Conservation (phyloP, 176 grass and related monocot species). For the Avena atlantica region DNA sequence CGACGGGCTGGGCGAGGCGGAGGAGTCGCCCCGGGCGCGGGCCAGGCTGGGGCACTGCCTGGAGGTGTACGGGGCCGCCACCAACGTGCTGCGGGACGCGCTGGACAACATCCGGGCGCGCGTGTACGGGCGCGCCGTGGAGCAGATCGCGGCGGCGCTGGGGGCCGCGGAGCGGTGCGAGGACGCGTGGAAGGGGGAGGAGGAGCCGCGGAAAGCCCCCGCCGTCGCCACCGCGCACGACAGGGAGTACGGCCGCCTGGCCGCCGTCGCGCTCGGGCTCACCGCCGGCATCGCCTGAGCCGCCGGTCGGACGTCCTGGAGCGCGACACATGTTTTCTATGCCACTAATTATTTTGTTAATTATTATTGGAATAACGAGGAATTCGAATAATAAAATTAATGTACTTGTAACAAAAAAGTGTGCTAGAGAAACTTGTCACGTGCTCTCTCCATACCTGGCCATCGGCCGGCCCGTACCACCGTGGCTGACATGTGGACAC, state of each 20-base stretch:
- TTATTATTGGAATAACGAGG: background rate
- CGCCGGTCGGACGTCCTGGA: background rate
- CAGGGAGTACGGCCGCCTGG: slow-evolving; percentile 56
- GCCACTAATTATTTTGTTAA: background rate
- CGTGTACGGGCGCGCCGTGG: slow-evolving; percentile 49
- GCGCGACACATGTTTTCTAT: too few species aligned
- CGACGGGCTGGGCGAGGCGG: slow-evolving; percentile 45
- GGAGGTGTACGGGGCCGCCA: slow-evolving; percentile 50
- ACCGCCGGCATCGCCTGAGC: slow-evolving; percentile 26
- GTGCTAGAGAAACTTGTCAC: too few species aligned
- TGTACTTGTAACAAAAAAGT: too few species aligned
- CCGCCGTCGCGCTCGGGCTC: slow-evolving; percentile 37
- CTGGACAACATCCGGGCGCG: slow-evolving; percentile 53
- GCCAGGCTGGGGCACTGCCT: slow-evolving; percentile 42
- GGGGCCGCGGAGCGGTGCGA: slow-evolving; percentile 62
- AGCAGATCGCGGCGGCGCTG: slow-evolving; percentile 48
- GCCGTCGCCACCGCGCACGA: slow-evolving; percentile 31
- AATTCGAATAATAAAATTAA: background rate
- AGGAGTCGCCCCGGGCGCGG: slow-evolving; percentile 32
- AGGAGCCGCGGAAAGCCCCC: background rate
- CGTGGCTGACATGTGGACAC: too few species aligned
- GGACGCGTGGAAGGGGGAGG: slow-evolving; percentile 55
- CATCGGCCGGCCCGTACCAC: too few species aligned
- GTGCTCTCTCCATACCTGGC: too few species aligned
- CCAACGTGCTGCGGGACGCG: slow-evolving; percentile 52